phyloP scores from a whole-genome alignment of 1,284 basidiomycete species.

The Coriolopsis trogii region DNA sequence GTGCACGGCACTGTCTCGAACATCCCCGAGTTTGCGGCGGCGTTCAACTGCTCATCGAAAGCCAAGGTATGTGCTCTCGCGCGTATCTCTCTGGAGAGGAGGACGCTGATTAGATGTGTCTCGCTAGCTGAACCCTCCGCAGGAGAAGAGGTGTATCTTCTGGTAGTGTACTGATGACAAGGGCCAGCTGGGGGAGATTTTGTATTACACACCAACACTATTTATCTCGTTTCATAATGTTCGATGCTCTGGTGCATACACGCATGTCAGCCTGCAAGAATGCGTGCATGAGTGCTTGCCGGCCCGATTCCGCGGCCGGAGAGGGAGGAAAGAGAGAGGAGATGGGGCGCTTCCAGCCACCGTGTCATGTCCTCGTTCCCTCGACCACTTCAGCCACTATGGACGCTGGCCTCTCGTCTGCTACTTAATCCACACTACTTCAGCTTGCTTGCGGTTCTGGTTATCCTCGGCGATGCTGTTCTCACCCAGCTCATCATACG shows the following conservation, averaged over 20 bases:
- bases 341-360: no score
- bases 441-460: constrained; percentile 61
- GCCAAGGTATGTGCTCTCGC: constrained; percentile 54
- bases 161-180: constrained; percentile 42
- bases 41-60: constrained; percentile 72
- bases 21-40: constrained; percentile 78
- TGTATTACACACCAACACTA: background rate
- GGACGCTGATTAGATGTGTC: background rate
- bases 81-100: background rate
- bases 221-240: background rate
- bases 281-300: background rate
- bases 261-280: no score
- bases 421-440: constrained; percentile 68
- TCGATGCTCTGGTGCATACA: background rate
- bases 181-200: background rate
- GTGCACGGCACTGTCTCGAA: constrained; percentile 84
- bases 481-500: constrained; percentile 80
- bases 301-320: no score
- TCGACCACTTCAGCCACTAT: constrained; percentile 5
- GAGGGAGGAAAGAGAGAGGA: no score
- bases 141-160: constrained; percentile 67
- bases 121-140: constrained; percentile 64
- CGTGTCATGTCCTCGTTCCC: constrained; percentile 12
- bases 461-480: constrained; percentile 72
- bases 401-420: constrained; percentile 31